phyloP scores from a whole-genome alignment of 495 filamentous ascomycete species.

The Symbiotaphrina buchneri region DNA sequence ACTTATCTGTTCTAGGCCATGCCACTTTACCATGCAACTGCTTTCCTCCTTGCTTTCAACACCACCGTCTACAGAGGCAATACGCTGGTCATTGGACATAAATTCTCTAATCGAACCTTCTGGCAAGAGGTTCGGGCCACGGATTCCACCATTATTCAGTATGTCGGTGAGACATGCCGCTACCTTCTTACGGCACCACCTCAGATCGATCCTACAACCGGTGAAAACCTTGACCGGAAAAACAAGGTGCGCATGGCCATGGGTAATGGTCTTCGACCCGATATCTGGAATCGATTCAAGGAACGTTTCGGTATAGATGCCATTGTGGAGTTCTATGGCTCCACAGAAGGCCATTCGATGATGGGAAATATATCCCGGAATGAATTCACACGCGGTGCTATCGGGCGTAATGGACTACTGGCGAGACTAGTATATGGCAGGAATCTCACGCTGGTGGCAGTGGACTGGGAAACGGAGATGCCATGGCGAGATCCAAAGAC shows the following conservation, averaged over 20 bases:
- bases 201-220: constrained; percentile 34
- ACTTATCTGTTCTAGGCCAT: constrained; percentile 34
- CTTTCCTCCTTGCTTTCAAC: constrained; percentile 43
- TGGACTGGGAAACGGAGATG: constrained; percentile 48
- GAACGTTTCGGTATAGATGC: constrained; percentile 63
- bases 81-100: constrained; percentile 51
- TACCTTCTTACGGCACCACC: constrained; percentile 64
- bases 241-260: constrained; percentile 64
- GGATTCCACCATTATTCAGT: constrained; percentile 69
- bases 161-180: constrained; percentile 85
- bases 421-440: constrained; percentile 27
- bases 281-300: constrained; percentile 79
- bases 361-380: constrained; percentile 61
- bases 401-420: constrained; percentile 54
- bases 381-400: constrained; percentile 52
- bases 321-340: constrained; percentile 75
- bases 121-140: constrained; percentile 56
- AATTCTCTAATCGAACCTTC: constrained; percentile 66
- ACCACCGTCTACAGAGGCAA: constrained; percentile 32
- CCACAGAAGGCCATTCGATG: constrained; percentile 58
- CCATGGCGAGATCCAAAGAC: constrained; percentile 52
- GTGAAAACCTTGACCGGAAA: constrained; percentile 52
- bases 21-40: constrained; percentile 87
- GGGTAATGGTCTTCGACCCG: constrained; percentile 81
- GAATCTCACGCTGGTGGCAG: constrained; percentile 33